phyloP scores from a whole-genome alignment of 2,329 filamentous ascomycete genomes.

The Claviceps humidiphila region DNA sequence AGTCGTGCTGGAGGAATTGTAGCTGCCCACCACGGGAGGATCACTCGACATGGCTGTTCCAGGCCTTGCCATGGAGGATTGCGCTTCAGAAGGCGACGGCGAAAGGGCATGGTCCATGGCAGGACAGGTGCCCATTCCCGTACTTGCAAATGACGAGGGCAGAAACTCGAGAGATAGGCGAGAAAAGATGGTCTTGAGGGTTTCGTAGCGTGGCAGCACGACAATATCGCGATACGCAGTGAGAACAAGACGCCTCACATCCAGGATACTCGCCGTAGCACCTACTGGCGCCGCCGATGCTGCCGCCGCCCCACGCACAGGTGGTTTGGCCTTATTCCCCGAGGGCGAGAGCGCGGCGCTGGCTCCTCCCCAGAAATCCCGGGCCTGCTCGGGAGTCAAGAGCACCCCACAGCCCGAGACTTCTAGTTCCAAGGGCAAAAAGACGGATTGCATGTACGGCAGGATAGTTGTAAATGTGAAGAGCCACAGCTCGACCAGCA shows the following conservation, averaged over 20 bases:
- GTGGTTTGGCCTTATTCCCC: slow-evolving; percentile 24
- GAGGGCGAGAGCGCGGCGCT: slow-evolving; percentile 27
- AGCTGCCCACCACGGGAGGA: slow-evolving; percentile 55
- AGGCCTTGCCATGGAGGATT: slow-evolving; percentile 39
- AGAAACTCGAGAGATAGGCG: slow-evolving; percentile 73
- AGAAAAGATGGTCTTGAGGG: slow-evolving; percentile 79
- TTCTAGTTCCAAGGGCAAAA: slow-evolving; percentile 83
- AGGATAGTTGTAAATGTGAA: slow-evolving; percentile 82
- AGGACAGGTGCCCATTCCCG: slow-evolving; percentile 37
- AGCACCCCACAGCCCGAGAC: slow-evolving; percentile 75
- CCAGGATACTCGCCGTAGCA: slow-evolving; percentile 42
- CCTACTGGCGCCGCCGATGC: background rate
- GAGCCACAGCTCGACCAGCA: slow-evolving; percentile 87
- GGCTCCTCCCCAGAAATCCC: slow-evolving; percentile 79
- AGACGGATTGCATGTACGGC: slow-evolving; percentile 90
- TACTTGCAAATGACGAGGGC: slow-evolving; percentile 37
- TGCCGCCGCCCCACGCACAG: background rate
- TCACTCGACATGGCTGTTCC: slow-evolving; percentile 66
- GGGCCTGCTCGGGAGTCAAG: slow-evolving; percentile 64
- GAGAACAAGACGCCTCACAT: slow-evolving; percentile 80
- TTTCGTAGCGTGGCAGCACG: slow-evolving; percentile 79
- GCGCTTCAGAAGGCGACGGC: slow-evolving; percentile 37
- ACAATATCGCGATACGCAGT: slow-evolving; percentile 80
- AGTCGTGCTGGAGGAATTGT: slow-evolving; percentile 67
- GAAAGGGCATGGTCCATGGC: slow-evolving; percentile 36